These are phyloP conservation scores for Mortierella sp. DNA, from an alignment of 371 early-diverging fungal species.

Conservation along the genomic window DNA sequence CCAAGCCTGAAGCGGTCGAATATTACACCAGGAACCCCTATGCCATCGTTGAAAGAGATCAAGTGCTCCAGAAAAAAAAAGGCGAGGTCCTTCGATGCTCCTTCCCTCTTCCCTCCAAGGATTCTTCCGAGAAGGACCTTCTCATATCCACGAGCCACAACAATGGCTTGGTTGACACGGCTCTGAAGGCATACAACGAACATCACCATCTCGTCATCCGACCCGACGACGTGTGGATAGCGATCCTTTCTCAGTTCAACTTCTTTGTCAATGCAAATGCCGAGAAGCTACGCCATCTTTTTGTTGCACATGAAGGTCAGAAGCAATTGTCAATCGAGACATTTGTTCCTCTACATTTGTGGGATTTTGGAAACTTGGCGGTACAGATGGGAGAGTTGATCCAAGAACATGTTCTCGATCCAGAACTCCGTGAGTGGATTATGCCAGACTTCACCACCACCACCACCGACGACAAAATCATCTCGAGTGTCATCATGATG, in stretches of 20 bases:
- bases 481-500: constrained; percentile 29
- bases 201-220: too few species aligned
- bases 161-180: too few species aligned
- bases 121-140: constrained; percentile 1
- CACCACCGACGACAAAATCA: constrained; percentile 14
- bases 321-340: constrained; percentile 19
- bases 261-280: constrained; percentile 22
- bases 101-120: constrained; percentile 11
- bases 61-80: too few species aligned
- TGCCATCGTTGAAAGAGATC: too few species aligned
- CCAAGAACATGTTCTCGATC: constrained; percentile 11
- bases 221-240: too few species aligned
- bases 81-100: constrained; percentile 5
- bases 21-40: too few species aligned
- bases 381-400: constrained; percentile 19
- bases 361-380: constrained; percentile 13
- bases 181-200: too few species aligned
- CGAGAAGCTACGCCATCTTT: constrained; percentile 23
- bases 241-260: constrained; percentile 37
- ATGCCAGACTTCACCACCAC: constrained; percentile 22
- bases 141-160: background rate
- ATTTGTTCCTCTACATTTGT: constrained; percentile 3
- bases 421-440: constrained; percentile 19
- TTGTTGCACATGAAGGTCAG: constrained; percentile 35
- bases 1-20: too few species aligned